These are phyloP conservation scores for Purpureocillium lavendulum DNA, from an alignment of 2,329 filamentous ascomycete genomes.

Conservation along the genomic window DNA sequence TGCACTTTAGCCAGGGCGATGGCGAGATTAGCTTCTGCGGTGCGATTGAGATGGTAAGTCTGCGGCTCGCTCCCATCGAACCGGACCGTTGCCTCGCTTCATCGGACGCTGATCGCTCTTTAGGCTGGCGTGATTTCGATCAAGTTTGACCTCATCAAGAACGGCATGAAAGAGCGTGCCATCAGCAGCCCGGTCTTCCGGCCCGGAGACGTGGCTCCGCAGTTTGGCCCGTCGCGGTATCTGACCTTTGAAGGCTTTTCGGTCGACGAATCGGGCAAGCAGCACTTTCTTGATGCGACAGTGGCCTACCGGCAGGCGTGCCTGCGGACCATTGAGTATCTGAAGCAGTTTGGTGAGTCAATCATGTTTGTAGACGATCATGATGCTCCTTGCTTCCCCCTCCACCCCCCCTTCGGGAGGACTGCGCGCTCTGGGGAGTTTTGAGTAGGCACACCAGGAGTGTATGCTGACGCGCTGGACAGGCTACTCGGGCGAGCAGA, in stretches of 20 bases:
- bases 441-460: too few relatives aligned
- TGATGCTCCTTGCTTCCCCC: too few relatives aligned
- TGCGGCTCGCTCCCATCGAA: background rate
- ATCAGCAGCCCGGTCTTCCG: slow-evolving; percentile 81
- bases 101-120: background rate
- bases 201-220: slow-evolving; percentile 79
- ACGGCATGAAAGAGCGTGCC: slow-evolving; percentile 63
- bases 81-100: background rate
- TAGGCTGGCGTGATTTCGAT: slow-evolving; percentile 75
- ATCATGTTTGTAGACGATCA: too few relatives aligned
- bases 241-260: slow-evolving; percentile 62
- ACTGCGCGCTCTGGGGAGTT: too few relatives aligned
- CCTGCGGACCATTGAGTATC: slow-evolving; percentile 39
- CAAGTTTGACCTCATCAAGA: slow-evolving; percentile 82
- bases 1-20: slow-evolving; percentile 77
- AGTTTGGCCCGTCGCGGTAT: slow-evolving; percentile 68
- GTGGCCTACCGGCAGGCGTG: slow-evolving; percentile 80
- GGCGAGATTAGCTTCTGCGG: slow-evolving; percentile 85
- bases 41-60: slow-evolving; percentile 71
- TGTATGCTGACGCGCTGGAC: too few relatives aligned
- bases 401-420: too few relatives aligned
- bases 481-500: slow-evolving; percentile 66
- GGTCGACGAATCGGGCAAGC: slow-evolving; percentile 80
- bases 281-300: slow-evolving; percentile 81
- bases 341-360: slow-evolving; percentile 22